Conservation (phyloP, 2,329 filamentous ascomycete species). For the Colletotrichum eleusines region DNA sequence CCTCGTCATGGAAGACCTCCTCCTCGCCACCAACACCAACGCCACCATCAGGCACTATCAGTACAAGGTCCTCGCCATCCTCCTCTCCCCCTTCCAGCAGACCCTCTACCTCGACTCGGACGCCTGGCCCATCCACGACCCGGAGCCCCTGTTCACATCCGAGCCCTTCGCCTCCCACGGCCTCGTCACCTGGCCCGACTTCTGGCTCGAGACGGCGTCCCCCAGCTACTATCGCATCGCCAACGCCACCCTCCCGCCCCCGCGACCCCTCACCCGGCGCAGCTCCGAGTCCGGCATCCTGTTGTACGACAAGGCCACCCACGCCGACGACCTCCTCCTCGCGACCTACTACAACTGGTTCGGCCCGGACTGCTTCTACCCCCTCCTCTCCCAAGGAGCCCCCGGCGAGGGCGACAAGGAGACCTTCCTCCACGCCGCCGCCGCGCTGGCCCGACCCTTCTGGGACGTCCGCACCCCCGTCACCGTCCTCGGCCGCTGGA, state of each 20-base stretch:
- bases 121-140: constrained; percentile 59
- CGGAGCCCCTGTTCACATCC: constrained; percentile 59
- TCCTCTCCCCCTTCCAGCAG: constrained; percentile 70
- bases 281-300: constrained; percentile 63
- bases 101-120: constrained; percentile 71
- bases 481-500: constrained; percentile 49
- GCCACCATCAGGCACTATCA: constrained; percentile 58
- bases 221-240: constrained; percentile 60
- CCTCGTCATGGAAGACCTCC: constrained; percentile 49
- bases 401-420: constrained; percentile 62
- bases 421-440: constrained; percentile 59
- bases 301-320: constrained; percentile 60
- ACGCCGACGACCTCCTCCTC: constrained; percentile 60
- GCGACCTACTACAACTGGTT: constrained; percentile 68
- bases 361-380: constrained; percentile 64
- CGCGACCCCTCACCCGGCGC: constrained; percentile 48
- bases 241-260: constrained; percentile 46
- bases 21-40: constrained; percentile 37
- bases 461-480: constrained; percentile 54
- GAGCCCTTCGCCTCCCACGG: constrained; percentile 65
- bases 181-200: constrained; percentile 70
- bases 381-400: constrained; percentile 58
- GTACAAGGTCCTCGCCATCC: constrained; percentile 67
- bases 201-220: constrained; percentile 58
- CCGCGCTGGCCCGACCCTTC: constrained; percentile 54